Conservation (phyloP, 495 filamentous ascomycete genomes). For the Lophiotrema nucula region DNA sequence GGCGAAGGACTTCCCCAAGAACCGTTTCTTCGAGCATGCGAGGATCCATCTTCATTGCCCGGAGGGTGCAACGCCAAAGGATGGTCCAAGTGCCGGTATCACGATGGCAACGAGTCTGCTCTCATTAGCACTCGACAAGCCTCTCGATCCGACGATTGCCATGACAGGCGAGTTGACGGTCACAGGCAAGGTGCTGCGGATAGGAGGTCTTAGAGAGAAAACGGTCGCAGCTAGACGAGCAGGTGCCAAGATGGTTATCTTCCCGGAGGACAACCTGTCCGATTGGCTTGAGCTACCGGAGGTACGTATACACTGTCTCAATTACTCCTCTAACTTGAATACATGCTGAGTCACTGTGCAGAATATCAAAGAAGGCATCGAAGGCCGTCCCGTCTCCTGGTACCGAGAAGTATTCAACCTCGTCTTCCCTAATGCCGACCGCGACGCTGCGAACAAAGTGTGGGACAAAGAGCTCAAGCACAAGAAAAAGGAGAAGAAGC, state of each 20-base stretch:
- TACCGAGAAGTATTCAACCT: slow-evolving; percentile 91
- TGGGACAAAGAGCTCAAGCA: slow-evolving; percentile 73
- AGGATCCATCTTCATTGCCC: slow-evolving; percentile 95
- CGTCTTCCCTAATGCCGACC: slow-evolving; percentile 81
- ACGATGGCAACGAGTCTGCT: slow-evolving; percentile 95
- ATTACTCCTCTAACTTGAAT: too few species aligned
- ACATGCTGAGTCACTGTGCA: slow-evolving; percentile 48
- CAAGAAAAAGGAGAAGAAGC: slow-evolving; percentile 51
- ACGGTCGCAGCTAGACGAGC: slow-evolving; percentile 95
- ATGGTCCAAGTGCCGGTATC: slow-evolving; percentile 91
- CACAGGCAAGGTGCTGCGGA: slow-evolving; percentile 94
- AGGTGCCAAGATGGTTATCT: slow-evolving; percentile 91
- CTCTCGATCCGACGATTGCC: slow-evolving; percentile 81
- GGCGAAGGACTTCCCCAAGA: slow-evolving; percentile 78
- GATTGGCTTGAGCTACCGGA: slow-evolving; percentile 98
- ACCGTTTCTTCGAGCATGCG: slow-evolving; percentile 95
- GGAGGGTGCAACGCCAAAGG: slow-evolving; percentile 94
- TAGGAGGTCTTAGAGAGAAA: slow-evolving; percentile 96
- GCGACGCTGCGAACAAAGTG: slow-evolving; percentile 63
- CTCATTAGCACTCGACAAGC: slow-evolving; percentile 73
- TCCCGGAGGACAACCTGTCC: slow-evolving; percentile 88
- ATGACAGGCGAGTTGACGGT: slow-evolving; percentile 99
- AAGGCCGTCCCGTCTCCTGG: slow-evolving; percentile 87
- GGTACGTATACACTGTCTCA: slow-evolving; percentile 53
- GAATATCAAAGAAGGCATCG: slow-evolving; percentile 96